These are phyloP conservation scores for Botrytis fragariae DNA, from an alignment of 2,329 filamentous ascomycete species.

Conservation along the genomic window DNA sequence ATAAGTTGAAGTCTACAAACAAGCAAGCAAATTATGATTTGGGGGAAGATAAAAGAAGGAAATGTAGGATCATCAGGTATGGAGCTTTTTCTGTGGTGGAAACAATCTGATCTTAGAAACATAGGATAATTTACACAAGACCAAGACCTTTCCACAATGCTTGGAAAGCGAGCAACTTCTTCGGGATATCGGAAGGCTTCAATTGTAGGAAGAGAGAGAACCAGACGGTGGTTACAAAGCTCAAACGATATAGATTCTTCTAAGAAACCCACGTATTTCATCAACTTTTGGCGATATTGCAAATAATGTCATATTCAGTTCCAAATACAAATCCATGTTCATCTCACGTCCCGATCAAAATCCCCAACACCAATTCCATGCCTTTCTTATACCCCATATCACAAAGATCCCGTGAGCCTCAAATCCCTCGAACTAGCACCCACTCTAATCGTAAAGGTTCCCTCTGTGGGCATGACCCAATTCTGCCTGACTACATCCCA, in stretches of 20 bases:
- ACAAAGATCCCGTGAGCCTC: constrained; percentile 30
- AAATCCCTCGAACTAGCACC: constrained; percentile 43
- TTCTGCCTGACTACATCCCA: constrained; percentile 61
- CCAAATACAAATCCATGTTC: background rate
- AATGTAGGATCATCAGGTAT: background rate
- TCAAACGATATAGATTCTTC: background rate
- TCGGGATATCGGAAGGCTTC: too few species aligned
- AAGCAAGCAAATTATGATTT: background rate
- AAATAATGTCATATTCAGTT: background rate
- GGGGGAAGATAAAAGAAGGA: background rate
- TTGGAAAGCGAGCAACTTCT: background rate
- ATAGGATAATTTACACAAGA: background rate
- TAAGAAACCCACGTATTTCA: too few species aligned
- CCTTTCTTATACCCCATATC: background rate
- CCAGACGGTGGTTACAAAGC: background rate
- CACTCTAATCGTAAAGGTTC: constrained; percentile 43
- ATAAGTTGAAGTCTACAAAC: background rate
- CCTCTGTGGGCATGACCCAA: constrained; percentile 60
- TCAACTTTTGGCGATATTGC: background rate
- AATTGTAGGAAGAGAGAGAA: background rate
- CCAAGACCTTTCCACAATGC: background rate
- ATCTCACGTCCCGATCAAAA: background rate
- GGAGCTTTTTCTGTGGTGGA: too few species aligned
- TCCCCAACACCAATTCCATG: background rate
- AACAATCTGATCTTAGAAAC: background rate